A percentile compares a stretch with the other conserved stretches of the same genome.
Conservation (phyloP, 2,329 filamentous ascomycete genomes). For the Trichophyton simii region DNA sequence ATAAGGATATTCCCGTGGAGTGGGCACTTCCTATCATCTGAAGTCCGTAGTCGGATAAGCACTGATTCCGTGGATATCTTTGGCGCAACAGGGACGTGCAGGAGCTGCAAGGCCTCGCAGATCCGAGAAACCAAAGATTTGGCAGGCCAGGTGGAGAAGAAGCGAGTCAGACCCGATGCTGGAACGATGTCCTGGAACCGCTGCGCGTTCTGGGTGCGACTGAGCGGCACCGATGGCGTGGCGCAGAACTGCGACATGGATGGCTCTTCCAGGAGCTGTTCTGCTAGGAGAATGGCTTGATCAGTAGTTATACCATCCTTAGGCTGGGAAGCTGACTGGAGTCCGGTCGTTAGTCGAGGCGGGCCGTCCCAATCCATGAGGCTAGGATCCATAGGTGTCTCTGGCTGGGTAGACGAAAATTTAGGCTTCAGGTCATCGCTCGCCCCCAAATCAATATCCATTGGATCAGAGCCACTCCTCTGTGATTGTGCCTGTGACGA, state of each 20-base stretch:
- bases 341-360: conserved; percentile 38
- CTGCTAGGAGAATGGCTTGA: conserved; percentile 37
- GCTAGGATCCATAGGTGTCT: conserved; percentile 59
- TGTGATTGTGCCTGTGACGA: conserved; percentile 17
- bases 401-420: conserved; percentile 75
- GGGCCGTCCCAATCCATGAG: conserved; percentile 84
- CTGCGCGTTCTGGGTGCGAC: conserved; percentile 76
- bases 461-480: conserved; percentile 41
- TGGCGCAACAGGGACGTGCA: conserved; percentile 58
- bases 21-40: conserved; percentile 41
- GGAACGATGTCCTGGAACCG: conserved; percentile 87
- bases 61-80: conserved; percentile 38
- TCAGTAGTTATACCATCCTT: conserved; percentile 21
- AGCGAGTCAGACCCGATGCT: conserved; percentile 72
- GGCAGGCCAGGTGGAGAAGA: conserved; percentile 72
- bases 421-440: conserved; percentile 32
- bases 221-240: conserved; percentile 64
- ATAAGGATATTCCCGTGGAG: conserved; percentile 34
- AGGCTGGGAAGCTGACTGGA: conserved; percentile 38
- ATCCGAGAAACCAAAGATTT: conserved; percentile 67
- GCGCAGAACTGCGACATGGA: conserved; percentile 72
- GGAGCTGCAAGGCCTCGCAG: conserved; percentile 65
- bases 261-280: conserved; percentile 71
- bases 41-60: conserved; percentile 60
- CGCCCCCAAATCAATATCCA: conserved; percentile 31